phyloP scores from a whole-genome alignment of 2,329 filamentous ascomycete genomes.

The Botrytis pseudocinerea region DNA sequence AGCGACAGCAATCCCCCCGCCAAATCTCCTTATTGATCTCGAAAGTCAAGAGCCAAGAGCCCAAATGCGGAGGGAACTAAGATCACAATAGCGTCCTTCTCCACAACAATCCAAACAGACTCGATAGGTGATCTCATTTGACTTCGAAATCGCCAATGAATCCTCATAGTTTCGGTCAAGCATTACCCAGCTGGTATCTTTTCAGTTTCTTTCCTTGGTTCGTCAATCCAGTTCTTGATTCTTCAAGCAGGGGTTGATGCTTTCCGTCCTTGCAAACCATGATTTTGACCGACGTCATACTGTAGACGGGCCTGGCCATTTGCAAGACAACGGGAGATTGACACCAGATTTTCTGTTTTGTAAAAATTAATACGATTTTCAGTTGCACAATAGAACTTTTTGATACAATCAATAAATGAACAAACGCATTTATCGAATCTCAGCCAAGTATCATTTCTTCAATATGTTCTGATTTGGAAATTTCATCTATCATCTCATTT shows the following conservation, averaged over 20 bases:
- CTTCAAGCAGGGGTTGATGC: neutral
- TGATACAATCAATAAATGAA: neutral
- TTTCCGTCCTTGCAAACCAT: neutral
- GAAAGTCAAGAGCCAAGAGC: slow-evolving; percentile 8
- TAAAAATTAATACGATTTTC: neutral
- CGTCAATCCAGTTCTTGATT: neutral
- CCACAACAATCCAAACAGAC: neutral
- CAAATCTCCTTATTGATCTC: too few relatives aligned
- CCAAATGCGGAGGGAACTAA: neutral
- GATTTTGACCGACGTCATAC: slow-evolving; percentile 3
- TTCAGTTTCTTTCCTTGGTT: neutral
- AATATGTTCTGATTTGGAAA: neutral
- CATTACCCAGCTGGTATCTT: neutral
- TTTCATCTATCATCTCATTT: neutral
- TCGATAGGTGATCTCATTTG: neutral
- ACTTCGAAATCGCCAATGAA: neutral
- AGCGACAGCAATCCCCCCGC: neutral
- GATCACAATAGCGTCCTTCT: neutral
- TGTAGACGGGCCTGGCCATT: neutral
- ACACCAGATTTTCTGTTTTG: neutral
- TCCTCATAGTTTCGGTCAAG: neutral
- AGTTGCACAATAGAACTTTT: neutral
- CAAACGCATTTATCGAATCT: neutral
- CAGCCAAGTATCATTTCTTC: neutral
- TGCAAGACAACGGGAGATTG: slow-evolving; percentile 3